Evolutionary conservation across 805 yeast genomes (phyloP), one percentile per base, ranked within the genome.

Genomic region (Candida hungchunana): DNA sequence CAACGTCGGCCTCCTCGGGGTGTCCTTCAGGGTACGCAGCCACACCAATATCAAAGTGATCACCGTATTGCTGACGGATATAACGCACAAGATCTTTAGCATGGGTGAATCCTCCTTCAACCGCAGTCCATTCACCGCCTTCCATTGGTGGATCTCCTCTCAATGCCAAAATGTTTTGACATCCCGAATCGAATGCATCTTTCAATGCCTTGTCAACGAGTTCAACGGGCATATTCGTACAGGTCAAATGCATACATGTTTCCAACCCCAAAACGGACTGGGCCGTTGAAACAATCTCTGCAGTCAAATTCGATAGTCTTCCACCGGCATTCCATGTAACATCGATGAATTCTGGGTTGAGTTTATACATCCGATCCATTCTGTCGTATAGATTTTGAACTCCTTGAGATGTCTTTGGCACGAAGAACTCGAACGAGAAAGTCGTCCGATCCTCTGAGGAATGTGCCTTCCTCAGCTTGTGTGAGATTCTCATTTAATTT

Each of bases 311-410:
- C 11, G 94, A 79, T 32, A 82, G 63, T 31, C 94, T 72, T 6
- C 97, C 97, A 26, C 98, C 98, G 4, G 98, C 98, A 55, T 90
- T 90, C 98, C 98, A 93, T 1, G 98, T 93, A 45, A 93, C 84
- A 57, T 93, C 98, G 40, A 93, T 79, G 60, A 93, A 93, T 46
- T 84, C 77, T 2, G 98, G 98, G 45, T 79, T 80, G 51, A 87
- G 69, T 46, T 84, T 86, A 60, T 85, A 87, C 98, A 93, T 93
- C 59, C 96, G 77, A 56, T 93, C 97, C 89, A 93, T 90, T 57
- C 98, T 73, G 60, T 93, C 97, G 64, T 89, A 90, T 40, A 93
- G 69, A 58, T 93, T 93, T 59, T 88, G 96, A 17, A 90, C 93
- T 57, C 98, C 98, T 61, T 93, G 97, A 16, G 90, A 71, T 1